Percentiles rank a stretch among this genome's conserved stretches.
phyloP scores from a whole-genome alignment of 2,329 filamentous ascomycete species.

The Didymosphaeria variabile region DNA sequence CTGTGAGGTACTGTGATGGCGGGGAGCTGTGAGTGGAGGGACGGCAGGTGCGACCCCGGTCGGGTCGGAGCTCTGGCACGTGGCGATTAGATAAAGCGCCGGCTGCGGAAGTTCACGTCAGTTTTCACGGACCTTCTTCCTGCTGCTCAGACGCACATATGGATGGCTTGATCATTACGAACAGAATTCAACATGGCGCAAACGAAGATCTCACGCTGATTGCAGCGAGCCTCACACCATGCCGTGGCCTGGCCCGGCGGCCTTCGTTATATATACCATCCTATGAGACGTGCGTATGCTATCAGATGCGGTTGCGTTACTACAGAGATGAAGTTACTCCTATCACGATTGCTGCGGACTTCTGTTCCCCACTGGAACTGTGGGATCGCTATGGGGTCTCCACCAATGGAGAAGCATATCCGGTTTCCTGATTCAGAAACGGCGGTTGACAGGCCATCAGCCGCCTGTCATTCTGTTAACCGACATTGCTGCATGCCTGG shows the following conservation, averaged over 20 bases:
- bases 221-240: not conserved
- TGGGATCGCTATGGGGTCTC: not conserved
- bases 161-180: not conserved
- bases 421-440: slow-evolving; percentile 5
- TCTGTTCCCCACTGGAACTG: not conserved
- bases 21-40: slow-evolving; percentile 9
- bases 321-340: not conserved
- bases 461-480: not conserved
- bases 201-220: not conserved
- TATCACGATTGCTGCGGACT: not conserved
- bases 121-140: not conserved
- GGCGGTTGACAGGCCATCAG: not conserved
- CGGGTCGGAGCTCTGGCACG: slow-evolving; percentile 15
- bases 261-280: not conserved
- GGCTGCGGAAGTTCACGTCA: not conserved
- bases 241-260: not conserved
- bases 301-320: not conserved
- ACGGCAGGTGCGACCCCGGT: slow-evolving; percentile 1
- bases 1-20: slow-evolving; percentile 10
- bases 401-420: slow-evolving; percentile 6
- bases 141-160: not conserved
- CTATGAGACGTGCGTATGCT: not conserved
- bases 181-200: not conserved
- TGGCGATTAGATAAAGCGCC: slow-evolving; percentile 25
- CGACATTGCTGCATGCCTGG: not conserved